Percentiles rank a stretch among this genome's conserved stretches.
These are phyloP conservation scores for Ganoderma sinense DNA, from an alignment of 1,284 basidiomycete species.

Conservation along the genomic window DNA sequence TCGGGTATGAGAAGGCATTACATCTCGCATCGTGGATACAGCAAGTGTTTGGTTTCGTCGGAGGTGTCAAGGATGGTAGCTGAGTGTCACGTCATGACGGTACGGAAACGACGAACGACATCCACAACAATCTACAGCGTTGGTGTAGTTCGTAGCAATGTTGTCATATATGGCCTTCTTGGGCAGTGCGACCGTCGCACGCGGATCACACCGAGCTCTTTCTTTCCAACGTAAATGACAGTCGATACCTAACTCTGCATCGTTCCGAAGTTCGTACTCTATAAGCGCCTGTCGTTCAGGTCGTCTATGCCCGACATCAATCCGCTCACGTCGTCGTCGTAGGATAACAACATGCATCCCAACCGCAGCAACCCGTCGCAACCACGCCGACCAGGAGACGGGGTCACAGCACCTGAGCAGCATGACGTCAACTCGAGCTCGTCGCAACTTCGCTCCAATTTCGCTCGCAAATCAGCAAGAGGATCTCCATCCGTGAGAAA, in stretches of 20 bases:
- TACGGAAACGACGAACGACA: no score
- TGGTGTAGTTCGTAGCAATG: no score
- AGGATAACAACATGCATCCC: not conserved
- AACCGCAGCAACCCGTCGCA: conserved; percentile 1
- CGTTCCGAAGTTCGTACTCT: not conserved
- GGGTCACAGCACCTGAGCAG: not conserved
- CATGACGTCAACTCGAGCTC: not conserved
- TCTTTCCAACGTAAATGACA: not conserved
- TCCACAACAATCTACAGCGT: no score
- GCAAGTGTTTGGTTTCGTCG: not conserved
- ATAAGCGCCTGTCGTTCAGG: not conserved
- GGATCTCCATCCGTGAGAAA: not conserved
- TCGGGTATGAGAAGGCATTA: no score
- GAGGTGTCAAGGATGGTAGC: not conserved
- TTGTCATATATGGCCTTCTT: no score
- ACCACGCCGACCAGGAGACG: not conserved
- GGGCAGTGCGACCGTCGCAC: not conserved
- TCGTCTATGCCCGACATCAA: not conserved
- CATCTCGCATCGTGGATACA: not conserved
- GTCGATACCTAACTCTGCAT: not conserved
- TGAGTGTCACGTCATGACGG: not conserved
- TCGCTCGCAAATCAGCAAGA: not conserved
- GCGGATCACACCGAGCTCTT: not conserved
- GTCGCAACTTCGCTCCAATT: not conserved
- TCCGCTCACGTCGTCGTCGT: not conserved